Evolutionary conservation across 768 basidiomycete species (phyloP), one percentile per base, ranked within the genome.

Genomic region (Pleurotus tuoliensis): DNA sequence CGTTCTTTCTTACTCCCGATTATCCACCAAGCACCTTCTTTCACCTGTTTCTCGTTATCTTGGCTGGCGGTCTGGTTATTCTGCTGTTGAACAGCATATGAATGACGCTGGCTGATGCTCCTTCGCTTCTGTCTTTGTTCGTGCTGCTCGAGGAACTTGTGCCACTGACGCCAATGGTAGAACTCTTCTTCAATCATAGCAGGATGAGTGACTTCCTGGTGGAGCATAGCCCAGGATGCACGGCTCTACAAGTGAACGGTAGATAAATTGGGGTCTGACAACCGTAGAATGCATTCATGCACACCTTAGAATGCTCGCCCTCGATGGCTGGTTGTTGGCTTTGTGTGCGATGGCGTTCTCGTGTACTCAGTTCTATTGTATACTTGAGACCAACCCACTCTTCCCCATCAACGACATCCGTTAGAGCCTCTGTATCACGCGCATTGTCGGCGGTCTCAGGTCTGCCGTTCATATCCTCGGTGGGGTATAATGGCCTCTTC

Each of bases 321-420:
- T 58, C 64, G 20, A 68, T 61, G 54, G 60, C 56, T 12, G 67
- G 61, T 44, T 67, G 65, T 22, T 66, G 18, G 51, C 50, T 66
- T 49, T 67, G 63, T 15, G 73, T 67, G 11, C 67, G 67, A 22
- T 66, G 65, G 37, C 70, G 69, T 54, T 76, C 73, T 43, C 71
- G 64, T 18, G 69, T 67, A 59, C 75, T 76, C 30, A 79, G 57
- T 63, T 75, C 72, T 7, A 79, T 64, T 3, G 73, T 73, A 59
- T 79, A 76, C 48, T 77, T 74, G 27, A 78, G 62, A 8, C 76
- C 76, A 40, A 69, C 71, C 77, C 78, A 78, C 60, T 74, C 76
- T 4, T 71, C 70, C 18, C 58, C 58, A 56, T 71, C 69, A 13
- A 63, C 62, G 27, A 61, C 60, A 11, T 47, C 39, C 1, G 30